Percentiles rank a stretch among this genome's conserved stretches.
Conservation (phyloP, 1,284 basidiomycete species). For the Microbotryum lychnidis-dioicae region DNA sequence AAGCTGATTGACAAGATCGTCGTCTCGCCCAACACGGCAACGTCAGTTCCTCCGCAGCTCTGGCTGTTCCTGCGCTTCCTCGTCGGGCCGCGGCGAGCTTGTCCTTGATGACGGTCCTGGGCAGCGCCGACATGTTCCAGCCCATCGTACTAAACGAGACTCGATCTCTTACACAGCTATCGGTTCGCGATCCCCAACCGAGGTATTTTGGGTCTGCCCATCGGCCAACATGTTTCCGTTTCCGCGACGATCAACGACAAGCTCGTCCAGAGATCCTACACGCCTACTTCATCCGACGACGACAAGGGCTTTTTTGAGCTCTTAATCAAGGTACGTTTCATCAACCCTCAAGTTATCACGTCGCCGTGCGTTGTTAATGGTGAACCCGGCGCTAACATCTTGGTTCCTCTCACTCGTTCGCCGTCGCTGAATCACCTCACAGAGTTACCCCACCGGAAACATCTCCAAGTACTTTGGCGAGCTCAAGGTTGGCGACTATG, state of each 20-base stretch:
- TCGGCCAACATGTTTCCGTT: conserved; percentile 92
- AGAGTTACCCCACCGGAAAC: conserved; percentile 95
- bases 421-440: conserved; percentile 10
- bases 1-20: conserved; percentile 69
- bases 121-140: not conserved
- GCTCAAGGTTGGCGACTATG: conserved; percentile 72
- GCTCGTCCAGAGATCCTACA: conserved; percentile 82
- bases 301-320: conserved; percentile 91
- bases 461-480: conserved; percentile 75
- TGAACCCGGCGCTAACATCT: not conserved
- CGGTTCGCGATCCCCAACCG: conserved; percentile 74
- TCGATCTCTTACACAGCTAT: conserved; percentile 52
- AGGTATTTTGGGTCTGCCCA: conserved; percentile 81
- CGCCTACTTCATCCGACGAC: conserved; percentile 85
- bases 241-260: conserved; percentile 86
- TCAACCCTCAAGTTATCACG: not conserved
- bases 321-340: conserved; percentile 71
- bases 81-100: conserved; percentile 15
- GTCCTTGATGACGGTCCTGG: not conserved
- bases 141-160: conserved; percentile 4
- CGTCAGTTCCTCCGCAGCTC: conserved; percentile 49
- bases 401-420: not conserved
- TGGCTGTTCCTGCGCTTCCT: conserved; percentile 7
- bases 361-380: not conserved
- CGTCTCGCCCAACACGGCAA: conserved; percentile 89